Evolutionary conservation across 2,329 filamentous ascomycete species (phyloP), one percentile per base, ranked within the genome.

Genomic region (Camillea tinctor): DNA sequence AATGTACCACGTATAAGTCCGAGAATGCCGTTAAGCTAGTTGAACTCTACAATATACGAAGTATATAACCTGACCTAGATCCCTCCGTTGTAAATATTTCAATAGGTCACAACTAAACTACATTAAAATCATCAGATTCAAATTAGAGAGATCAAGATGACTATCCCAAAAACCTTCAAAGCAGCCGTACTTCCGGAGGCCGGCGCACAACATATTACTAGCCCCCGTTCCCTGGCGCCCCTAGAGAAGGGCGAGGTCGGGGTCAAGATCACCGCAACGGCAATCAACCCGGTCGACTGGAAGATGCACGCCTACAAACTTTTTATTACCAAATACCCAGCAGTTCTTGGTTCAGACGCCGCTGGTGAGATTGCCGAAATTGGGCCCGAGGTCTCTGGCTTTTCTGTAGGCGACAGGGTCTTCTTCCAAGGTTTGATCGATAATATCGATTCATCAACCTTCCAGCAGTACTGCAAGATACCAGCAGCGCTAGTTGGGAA

Each of bases 391-490:
- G 70, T 71, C 4, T 54, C 62, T 1, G 59, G 51, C 15, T 63
- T 69, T 55, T 48, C 56, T 2, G 54, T 63, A 6, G 69, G 71
- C 56, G 70, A 72, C 50, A 65, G 70, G 13, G 68, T 72, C 26
- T 74, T 75, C 65, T 76, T 76, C 64, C 70, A 73, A 53, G 74
- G 74, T 3, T 73, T 75, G 19, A 59, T 75, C 4, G 68, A 65
- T 22, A 68, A 70, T 21, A 68, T 68, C 24, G 63, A 73, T 51
- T 64, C 64, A 1, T 69, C 64, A 1, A 74, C 74, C 1, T 76
- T 76, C 64, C 75, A 77, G 62, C 71, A 76, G 56, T 77, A 76
- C 60, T 69, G 69, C 64, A 72, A 71, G 48, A 73, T 75, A 59
- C 70, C 71, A 3, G 72, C 71, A 0, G 66, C 65, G 7, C 66